Evolutionary conservation across 176 grass and related monocot genomes (phyloP), one percentile per base, ranked within the genome.

Genomic region (Carex scoparia): DNA sequence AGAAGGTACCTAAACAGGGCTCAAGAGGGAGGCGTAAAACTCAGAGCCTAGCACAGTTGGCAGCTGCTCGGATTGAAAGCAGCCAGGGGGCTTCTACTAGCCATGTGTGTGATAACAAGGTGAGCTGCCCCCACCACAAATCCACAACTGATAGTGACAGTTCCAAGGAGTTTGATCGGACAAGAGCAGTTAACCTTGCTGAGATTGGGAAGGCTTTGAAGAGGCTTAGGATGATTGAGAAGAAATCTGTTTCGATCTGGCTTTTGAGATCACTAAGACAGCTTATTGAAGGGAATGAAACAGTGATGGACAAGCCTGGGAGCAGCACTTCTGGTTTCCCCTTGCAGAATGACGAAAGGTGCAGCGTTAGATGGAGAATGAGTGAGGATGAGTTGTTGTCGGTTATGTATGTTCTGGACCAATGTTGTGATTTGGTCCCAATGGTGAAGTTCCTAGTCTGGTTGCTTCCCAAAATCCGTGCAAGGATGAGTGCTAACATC

Each of bases 51-150:
- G 93, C 97, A 76, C 97, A 96, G 78, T 92, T 99, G 87, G 93
- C 91, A 49, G 81, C 90, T 89, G 85, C 91, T 87, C 87, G 93
- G 81, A 99, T 96, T 81, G 97, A 99, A 87, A 91, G 93, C 84
- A 96, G 91, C 83, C 93, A 96, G 68, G 93, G 96, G 57, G 93
- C 97, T 74, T 99, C 97, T 86, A 94, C 97, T 82, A 99, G 97
- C 83, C 97, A 99, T 95, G 90, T 94, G 62, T 99, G 97, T 56
- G 93, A 99, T 82, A 99, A 87, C 80, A 99, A 99, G 79, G 65
- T 91, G 83, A 89, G 84, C 69, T 96, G 97, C 79, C 88, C 91
- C 15, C 97, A 96, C 84, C 97, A 94, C 86, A 91, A 94, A 87
- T 87, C 93, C 84, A 86, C 69, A 69, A 82, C 35, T 35, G 93